Evolutionary conservation across 2,329 filamentous ascomycete species (phyloP).

Genomic region (Hortaea sp.): DNA sequence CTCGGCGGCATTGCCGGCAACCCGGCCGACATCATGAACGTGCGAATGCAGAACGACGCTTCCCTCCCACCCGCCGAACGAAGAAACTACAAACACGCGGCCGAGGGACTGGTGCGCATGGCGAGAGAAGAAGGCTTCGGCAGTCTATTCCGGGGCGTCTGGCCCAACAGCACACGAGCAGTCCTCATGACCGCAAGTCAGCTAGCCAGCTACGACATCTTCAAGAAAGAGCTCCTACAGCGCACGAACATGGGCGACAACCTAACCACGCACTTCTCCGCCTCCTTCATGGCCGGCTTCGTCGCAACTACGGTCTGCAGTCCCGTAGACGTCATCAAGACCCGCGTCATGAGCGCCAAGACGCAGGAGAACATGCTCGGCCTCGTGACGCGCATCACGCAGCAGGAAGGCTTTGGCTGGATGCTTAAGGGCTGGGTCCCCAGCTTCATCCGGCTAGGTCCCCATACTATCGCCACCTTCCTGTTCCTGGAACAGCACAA

Average conservation of each 20-base stretch:
- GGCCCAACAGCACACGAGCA: conserved; percentile 71
- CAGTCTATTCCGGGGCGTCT: conserved; percentile 73
- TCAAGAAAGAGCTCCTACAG: conserved; percentile 60
- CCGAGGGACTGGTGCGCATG: conserved; percentile 82
- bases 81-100: conserved; percentile 79
- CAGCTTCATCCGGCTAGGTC: conserved; percentile 56
- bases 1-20: conserved; percentile 85
- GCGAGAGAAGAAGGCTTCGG: conserved; percentile 66
- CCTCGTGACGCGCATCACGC: conserved; percentile 57
- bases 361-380: conserved; percentile 43
- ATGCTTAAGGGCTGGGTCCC: conserved; percentile 88
- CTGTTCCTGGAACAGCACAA: conserved; percentile 81
- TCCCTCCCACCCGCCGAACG: conserved; percentile 63
- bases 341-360: conserved; percentile 66
- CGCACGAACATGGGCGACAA: conserved; percentile 57
- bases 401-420: conserved; percentile 64
- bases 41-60: conserved; percentile 93
- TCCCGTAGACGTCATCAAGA: conserved; percentile 84
- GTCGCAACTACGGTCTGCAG: conserved; percentile 77
- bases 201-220: conserved; percentile 73
- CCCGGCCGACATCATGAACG: conserved; percentile 91
- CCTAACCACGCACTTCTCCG: conserved; percentile 67
- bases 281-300: conserved; percentile 68
- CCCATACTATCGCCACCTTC: conserved; percentile 80
- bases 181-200: conserved; percentile 83